Evolutionary conservation across 2,329 filamentous ascomycete genomes (phyloP).

Genomic region (Colletotrichum tanaceti): DNA sequence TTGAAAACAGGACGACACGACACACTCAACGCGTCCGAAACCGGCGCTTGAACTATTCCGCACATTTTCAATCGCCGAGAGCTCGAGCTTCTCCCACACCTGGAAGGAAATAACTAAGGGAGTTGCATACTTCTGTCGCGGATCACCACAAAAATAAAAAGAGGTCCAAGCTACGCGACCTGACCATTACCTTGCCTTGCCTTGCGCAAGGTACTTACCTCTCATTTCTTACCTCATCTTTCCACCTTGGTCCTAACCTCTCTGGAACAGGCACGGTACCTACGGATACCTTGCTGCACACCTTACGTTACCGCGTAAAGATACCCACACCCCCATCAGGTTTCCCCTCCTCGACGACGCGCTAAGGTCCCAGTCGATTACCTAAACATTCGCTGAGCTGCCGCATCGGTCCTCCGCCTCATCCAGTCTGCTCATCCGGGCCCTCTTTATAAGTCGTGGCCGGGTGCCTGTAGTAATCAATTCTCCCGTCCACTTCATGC

Average conservation of each 20-base stretch:
- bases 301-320: slow-evolving; percentile 36
- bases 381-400: slow-evolving; percentile 39
- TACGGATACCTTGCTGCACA: slow-evolving; percentile 29
- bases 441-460: slow-evolving; percentile 39
- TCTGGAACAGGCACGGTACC: slow-evolving; percentile 27
- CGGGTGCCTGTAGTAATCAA: slow-evolving; percentile 42
- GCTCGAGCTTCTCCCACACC: slow-evolving; percentile 15
- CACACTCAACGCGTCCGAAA: slow-evolving; percentile 35
- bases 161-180: slow-evolving; percentile 33
- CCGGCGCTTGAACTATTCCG: slow-evolving; percentile 5
- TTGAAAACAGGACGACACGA: slow-evolving; percentile 26
- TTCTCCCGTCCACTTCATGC: slow-evolving; percentile 41
- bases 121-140: slow-evolving; percentile 29
- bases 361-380: slow-evolving; percentile 40
- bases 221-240: slow-evolving; percentile 3
- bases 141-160: slow-evolving; percentile 28
- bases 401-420: slow-evolving; percentile 39
- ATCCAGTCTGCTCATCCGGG: slow-evolving; percentile 39
- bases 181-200: slow-evolving; percentile 18
- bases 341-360: slow-evolving; percentile 40
- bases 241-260: slow-evolving; percentile 28
- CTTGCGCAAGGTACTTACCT: slow-evolving; percentile 14
- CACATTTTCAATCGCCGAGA: neutral
- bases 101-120: slow-evolving; percentile 20
- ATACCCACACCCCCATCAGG: slow-evolving; percentile 38